phyloP scores from a whole-genome alignment of 176 grass and related monocot genomes.

The Carex cristatella region DNA sequence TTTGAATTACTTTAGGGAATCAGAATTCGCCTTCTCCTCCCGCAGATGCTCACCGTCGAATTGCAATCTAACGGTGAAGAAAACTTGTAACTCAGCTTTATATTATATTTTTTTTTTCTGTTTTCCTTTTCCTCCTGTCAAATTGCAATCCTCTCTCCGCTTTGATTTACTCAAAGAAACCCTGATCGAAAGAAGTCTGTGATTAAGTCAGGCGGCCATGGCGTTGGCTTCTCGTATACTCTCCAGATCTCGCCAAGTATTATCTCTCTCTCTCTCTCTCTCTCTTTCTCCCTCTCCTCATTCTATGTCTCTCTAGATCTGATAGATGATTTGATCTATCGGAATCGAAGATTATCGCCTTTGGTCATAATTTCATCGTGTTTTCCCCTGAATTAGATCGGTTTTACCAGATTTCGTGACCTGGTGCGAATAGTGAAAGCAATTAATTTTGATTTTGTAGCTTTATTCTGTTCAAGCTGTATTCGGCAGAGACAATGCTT shows the following conservation, averaged over 20 bases:
- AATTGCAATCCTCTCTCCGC: too few relatives aligned
- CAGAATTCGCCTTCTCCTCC: too few relatives aligned
- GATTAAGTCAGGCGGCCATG: constrained; percentile 37
- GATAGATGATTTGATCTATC: not conserved
- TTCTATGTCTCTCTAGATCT: not conserved
- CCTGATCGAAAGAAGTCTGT: not conserved
- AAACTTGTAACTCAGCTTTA: too few relatives aligned
- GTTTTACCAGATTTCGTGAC: not conserved
- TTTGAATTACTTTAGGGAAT: too few relatives aligned
- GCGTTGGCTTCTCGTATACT: constrained; percentile 75
- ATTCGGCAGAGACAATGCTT: constrained; percentile 41
- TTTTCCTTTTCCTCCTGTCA: too few relatives aligned
- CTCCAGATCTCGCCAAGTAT: constrained; percentile 77
- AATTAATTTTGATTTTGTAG: constrained; percentile 31
- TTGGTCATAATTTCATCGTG: not conserved
- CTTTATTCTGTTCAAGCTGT: constrained; percentile 64
- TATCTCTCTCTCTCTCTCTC: not conserved
- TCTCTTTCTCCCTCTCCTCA: not conserved
- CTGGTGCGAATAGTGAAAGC: not conserved
- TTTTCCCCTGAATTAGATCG: not conserved
- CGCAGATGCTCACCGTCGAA: not conserved
- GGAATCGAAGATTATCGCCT: not conserved
- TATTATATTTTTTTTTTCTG: not conserved
- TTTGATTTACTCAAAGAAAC: not conserved
- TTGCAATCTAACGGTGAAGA: not conserved